Percentiles rank a stretch among this genome's conserved stretches.
These are phyloP conservation scores for Bretschneidera sinensis DNA, from an alignment of 345 rosid genomes.

Conservation along the genomic window DNA sequence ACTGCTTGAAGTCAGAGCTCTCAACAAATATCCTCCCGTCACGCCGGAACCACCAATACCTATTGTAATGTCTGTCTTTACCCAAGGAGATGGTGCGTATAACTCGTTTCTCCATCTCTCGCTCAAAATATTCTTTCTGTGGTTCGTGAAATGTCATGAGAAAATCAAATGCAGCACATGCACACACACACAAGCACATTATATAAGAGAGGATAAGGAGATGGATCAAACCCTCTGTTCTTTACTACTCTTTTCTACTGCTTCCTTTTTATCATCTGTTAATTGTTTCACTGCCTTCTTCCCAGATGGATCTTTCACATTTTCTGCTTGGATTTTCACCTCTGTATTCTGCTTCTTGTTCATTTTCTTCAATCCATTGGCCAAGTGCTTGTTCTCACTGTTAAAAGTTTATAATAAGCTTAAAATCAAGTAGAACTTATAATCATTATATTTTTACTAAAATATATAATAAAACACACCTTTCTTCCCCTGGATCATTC, in stretches of 20 bases:
- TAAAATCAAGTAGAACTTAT: constrained; percentile 19
- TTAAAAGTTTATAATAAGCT: constrained; percentile 12
- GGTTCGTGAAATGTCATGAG: constrained; percentile 7
- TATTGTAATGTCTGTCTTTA: constrained; percentile 73
- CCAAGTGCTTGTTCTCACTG: constrained; percentile 33
- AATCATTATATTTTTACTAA: constrained; percentile 7
- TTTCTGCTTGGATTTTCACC: constrained; percentile 26
- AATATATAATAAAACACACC: constrained; percentile 35
- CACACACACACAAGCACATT: constrained; percentile 10
- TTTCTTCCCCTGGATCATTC: constrained; percentile 31
- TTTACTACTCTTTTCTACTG: constrained; percentile 45
- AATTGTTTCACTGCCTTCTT: constrained; percentile 24
- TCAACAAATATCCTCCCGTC: constrained; percentile 95
- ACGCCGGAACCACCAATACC: constrained; percentile 95
- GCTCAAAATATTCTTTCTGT: constrained; percentile 74
- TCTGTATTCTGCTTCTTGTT: constrained; percentile 40
- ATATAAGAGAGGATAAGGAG: constrained; percentile 8
- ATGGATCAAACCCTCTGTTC: constrained; percentile 66
- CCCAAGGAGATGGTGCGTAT: constrained; percentile 68
- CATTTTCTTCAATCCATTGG: constrained; percentile 36
- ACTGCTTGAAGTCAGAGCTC: constrained; percentile 64
- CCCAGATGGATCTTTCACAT: constrained; percentile 12
- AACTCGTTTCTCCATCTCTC: constrained; percentile 82
- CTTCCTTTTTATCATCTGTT: constrained; percentile 47
- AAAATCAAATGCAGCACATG: constrained; percentile 3